Evolutionary conservation across 2,329 filamentous ascomycete genomes (phyloP), one percentile per base, ranked within the genome.

Genomic region (Arthroderma sp.): DNA sequence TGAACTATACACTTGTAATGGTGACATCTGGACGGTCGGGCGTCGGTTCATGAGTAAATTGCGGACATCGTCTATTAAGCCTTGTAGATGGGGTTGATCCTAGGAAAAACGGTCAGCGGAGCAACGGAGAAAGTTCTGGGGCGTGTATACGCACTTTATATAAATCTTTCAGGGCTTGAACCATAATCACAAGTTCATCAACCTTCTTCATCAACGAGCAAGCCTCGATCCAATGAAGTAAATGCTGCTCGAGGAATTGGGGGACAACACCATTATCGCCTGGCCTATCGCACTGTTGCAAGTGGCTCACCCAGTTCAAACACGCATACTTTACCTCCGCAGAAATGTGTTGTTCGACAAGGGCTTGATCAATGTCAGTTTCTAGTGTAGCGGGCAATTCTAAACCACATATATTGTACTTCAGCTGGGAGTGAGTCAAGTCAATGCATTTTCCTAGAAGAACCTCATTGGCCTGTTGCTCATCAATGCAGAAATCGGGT

Each of bases 1-100:
- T 6, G 56, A 57, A 27, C 11, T 52, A 47, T 66, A 65, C 10
- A 60, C 38, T 47, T 66, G 60, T 27, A 66, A 57, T 6, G 63
- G 63, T 8, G 55, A 53, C 34, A 42, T 40, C 32, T 60, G 50
- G 33, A 56, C 50, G 28, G 63, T 53, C 7, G 55, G 49, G 15
- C 47, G 28, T 45, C 57, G 55, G 36, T 50, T 52, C 0, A 60
- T 50, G 34, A 62, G 40, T 47, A 65, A 62, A 31, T 55, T 49
- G 36, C 40, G 53, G n/a, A 55, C 55, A 50, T 66, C 60, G 29
- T 56, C 33, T 8, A 39, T 55, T 45, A 11, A 61, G 45, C 9
- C 61, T 54, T 42, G 57, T 61, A 47, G 63, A 55, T 39, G 7
- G 10, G 8, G 6, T 37, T n/a, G n/a, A 11, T 37, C 36, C n/a